Evolutionary conservation across 1,284 basidiomycete species (phyloP).

Genomic region (Cerrena zonata): DNA sequence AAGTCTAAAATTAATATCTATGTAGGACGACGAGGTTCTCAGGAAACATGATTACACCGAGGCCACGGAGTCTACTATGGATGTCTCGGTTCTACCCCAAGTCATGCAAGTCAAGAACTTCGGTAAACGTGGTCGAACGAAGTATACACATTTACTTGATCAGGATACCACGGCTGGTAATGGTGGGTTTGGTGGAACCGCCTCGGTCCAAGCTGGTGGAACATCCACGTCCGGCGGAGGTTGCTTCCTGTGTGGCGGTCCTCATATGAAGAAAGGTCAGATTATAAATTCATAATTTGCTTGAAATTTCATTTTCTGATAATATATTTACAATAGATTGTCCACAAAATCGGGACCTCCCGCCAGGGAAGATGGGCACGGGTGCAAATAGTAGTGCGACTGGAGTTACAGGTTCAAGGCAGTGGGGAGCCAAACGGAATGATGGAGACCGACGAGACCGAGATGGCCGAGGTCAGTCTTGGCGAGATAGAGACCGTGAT

Average conservation of each 20-base stretch:
- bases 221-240: constrained; percentile 55
- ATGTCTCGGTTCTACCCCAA: constrained; percentile 81
- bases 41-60: constrained; percentile 82
- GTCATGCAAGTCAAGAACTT: constrained; percentile 98
- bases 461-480: constrained; percentile 29
- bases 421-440: constrained; percentile 31
- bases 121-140: constrained; percentile 86
- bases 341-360: constrained; percentile 58
- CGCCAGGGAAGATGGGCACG: constrained; percentile 37
- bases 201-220: constrained; percentile 50
- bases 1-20: neutral
- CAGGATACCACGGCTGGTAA: constrained; percentile 78
- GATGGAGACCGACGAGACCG: constrained; percentile 11
- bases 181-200: constrained; percentile 68
- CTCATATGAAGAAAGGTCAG: constrained; percentile 80
- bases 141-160: constrained; percentile 92
- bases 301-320: constrained; percentile 9
- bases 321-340: constrained; percentile 46
- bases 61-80: constrained; percentile 80
- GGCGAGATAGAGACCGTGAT: constrained; percentile 37
- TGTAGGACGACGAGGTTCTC: constrained; percentile 84
- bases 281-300: neutral
- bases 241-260: constrained; percentile 88
- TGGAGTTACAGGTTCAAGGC: constrained; percentile 30
- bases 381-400: constrained; percentile 41